These are phyloP conservation scores for Fusarium hostae DNA, from an alignment of 2,329 filamentous ascomycete species.

Conservation along the genomic window DNA sequence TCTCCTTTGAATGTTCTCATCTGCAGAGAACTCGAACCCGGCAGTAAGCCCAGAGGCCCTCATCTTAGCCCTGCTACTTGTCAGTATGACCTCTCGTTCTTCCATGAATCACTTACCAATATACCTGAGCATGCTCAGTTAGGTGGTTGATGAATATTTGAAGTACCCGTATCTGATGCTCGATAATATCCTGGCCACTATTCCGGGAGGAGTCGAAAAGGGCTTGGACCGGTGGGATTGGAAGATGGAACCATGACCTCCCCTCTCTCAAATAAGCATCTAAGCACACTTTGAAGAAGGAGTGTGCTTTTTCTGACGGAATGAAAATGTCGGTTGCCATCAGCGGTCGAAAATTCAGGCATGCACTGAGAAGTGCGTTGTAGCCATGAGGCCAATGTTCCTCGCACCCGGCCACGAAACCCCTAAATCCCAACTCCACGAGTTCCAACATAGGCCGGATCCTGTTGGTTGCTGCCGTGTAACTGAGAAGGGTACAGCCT, in stretches of 20 bases:
- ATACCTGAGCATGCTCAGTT: constrained; percentile 18
- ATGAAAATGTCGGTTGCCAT: constrained; percentile 25
- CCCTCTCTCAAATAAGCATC: constrained; percentile 35
- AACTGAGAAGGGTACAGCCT: constrained; percentile 42
- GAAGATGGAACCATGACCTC: constrained; percentile 34
- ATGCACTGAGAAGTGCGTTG: constrained; percentile 36
- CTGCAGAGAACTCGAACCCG: not conserved
- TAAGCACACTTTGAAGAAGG: constrained; percentile 31
- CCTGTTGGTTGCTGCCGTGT: constrained; percentile 6
- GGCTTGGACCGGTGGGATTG: constrained; percentile 27
- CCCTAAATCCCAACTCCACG: constrained; percentile 30
- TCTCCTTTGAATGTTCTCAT: not conserved
- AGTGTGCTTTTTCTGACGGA: constrained; percentile 3
- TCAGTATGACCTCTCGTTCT: constrained; percentile 1
- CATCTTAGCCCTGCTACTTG: constrained; percentile 27
- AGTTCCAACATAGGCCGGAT: constrained; percentile 33
- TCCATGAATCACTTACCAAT: constrained; percentile 27
- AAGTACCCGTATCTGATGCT: constrained; percentile 18
- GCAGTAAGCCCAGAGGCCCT: constrained; percentile 9
- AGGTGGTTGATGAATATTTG: constrained; percentile 32
- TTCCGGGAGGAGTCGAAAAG: constrained; percentile 21
- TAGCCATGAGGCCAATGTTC: constrained; percentile 39
- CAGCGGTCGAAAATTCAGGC: constrained; percentile 19
- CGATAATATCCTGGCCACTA: not conserved
- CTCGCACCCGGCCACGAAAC: constrained; percentile 32